Evolutionary conservation across 1,284 basidiomycete species (phyloP).

Genomic region (Marasmius oreades): DNA sequence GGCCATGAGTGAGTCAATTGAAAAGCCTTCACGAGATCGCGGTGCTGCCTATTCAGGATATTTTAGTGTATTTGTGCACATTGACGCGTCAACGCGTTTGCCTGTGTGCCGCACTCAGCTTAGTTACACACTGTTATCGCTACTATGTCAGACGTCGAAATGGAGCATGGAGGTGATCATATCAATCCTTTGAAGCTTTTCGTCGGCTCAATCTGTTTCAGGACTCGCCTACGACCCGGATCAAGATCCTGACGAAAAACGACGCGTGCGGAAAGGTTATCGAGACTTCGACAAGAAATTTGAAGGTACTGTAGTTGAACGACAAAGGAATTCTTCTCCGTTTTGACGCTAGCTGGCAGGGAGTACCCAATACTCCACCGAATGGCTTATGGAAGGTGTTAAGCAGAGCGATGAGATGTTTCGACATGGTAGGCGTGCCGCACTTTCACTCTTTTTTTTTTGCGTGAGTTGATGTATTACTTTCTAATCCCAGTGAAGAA

Average conservation of each 20-base stretch:
- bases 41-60: neutral
- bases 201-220: slow-evolving; percentile 9
- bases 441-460: neutral
- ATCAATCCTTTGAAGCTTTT: neutral
- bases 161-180: slow-evolving; percentile 16
- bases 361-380: slow-evolving; percentile 54
- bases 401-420: slow-evolving; percentile 58
- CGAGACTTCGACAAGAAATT: slow-evolving; percentile 60
- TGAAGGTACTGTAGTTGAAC: slow-evolving; percentile 40
- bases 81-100: neutral
- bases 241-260: slow-evolving; percentile 73
- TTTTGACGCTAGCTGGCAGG: slow-evolving; percentile 33
- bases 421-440: slow-evolving; percentile 39
- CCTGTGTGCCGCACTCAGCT: neutral
- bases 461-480: neutral
- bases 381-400: slow-evolving; percentile 52
- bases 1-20: slow-evolving; percentile 15
- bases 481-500: slow-evolving; percentile 55
- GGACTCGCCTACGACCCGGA: slow-evolving; percentile 69
- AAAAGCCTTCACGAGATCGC: neutral
- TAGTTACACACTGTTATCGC: neutral
- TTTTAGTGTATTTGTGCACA: neutral
- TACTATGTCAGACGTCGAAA: slow-evolving; percentile 28
- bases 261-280: slow-evolving; percentile 66
- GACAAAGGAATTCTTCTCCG: neutral